Percentiles rank a stretch among this genome's conserved stretches.
phyloP scores from a whole-genome alignment of 176 grass and related monocot species.

The Zoysia japonica region DNA sequence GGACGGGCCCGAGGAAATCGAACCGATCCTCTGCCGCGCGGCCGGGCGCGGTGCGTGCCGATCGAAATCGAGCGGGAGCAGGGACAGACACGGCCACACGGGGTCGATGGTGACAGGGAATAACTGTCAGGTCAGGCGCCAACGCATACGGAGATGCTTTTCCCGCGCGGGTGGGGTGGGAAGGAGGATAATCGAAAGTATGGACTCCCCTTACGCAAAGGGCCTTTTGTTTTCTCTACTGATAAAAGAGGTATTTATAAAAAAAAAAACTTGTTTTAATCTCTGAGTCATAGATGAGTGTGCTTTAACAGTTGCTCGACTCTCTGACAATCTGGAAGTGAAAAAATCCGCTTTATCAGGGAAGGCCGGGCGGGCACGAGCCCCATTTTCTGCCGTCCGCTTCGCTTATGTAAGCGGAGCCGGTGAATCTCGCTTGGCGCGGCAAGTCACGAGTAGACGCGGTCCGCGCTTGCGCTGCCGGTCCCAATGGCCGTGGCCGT shows the following conservation, averaged over 20 bases:
- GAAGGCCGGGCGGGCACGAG: background rate
- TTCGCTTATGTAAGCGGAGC: background rate
- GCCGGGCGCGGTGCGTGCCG: background rate
- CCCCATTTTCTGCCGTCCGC: background rate
- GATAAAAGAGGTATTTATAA: too few relatives aligned
- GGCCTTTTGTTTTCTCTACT: too few relatives aligned
- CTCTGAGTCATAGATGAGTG: too few relatives aligned
- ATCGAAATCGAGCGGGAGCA: conserved; percentile 23
- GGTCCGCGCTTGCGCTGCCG: too few relatives aligned
- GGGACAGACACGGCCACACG: background rate
- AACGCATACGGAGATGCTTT: conserved; percentile 3
- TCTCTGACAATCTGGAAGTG: too few relatives aligned
- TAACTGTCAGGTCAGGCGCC: conserved; percentile 5
- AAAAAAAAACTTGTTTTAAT: too few relatives aligned
- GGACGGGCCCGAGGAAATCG: conserved; percentile 5
- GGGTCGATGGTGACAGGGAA: conserved; percentile 9
- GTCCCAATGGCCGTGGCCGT: background rate
- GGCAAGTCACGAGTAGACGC: background rate
- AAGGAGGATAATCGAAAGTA: too few relatives aligned
- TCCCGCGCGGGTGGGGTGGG: background rate
- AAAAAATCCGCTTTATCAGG: too few relatives aligned
- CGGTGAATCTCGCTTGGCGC: background rate
- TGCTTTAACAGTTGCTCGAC: too few relatives aligned
- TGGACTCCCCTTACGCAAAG: too few relatives aligned
- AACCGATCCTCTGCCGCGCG: conserved; percentile 16